Percentiles rank a stretch among this genome's conserved stretches.
phyloP scores from a whole-genome alignment of 2,329 filamentous ascomycete genomes.

The Cercospora brassicicola region DNA sequence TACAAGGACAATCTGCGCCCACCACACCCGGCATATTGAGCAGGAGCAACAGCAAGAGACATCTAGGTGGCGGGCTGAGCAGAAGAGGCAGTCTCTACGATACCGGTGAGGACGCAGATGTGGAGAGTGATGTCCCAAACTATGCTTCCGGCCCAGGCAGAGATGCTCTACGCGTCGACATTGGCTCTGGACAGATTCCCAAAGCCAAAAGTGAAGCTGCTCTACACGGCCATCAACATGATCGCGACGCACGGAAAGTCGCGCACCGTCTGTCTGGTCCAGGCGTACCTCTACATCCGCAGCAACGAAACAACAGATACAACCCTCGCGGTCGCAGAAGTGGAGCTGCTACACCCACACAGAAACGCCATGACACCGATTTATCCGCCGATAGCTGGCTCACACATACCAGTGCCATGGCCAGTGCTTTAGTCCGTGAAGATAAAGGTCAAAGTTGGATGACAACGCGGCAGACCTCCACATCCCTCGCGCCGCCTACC shows the following conservation, averaged over 20 bases:
- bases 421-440: conserved; percentile 59
- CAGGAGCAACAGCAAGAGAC: conserved; percentile 43
- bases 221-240: conserved; percentile 37
- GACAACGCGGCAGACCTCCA: conserved; percentile 47
- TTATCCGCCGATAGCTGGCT: conserved; percentile 55
- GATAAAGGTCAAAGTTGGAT: conserved; percentile 65
- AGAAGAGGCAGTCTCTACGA: conserved; percentile 36
- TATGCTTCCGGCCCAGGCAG: background rate
- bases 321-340: conserved; percentile 14
- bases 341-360: conserved; percentile 22
- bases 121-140: conserved; percentile 7
- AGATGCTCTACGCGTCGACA: conserved; percentile 14
- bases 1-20: conserved; percentile 51
- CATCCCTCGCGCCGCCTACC: conserved; percentile 47
- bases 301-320: conserved; percentile 13
- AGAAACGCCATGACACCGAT: conserved; percentile 6
- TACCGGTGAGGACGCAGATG: conserved; percentile 16
- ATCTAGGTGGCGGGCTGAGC: conserved; percentile 37
- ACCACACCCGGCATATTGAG: conserved; percentile 52
- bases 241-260: conserved; percentile 9
- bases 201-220: conserved; percentile 51
- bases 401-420: conserved; percentile 57
- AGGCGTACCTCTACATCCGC: conserved; percentile 23
- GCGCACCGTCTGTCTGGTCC: conserved; percentile 22
- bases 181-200: conserved; percentile 38